phyloP scores from a whole-genome alignment of 2,329 filamentous ascomycete species.

The Penicillium occitanis region DNA sequence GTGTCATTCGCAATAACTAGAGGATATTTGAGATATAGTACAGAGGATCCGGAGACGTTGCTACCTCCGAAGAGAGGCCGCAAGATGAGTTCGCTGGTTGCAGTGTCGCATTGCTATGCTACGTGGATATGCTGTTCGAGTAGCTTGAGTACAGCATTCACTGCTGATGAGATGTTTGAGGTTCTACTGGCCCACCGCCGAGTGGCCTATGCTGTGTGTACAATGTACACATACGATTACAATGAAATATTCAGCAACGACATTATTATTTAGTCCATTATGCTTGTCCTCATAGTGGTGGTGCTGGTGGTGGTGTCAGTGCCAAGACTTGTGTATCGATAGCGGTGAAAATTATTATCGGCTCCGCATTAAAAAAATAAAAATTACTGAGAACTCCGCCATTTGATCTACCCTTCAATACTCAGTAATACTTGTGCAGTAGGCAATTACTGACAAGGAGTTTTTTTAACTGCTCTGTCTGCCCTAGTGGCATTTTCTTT shows the following conservation, averaged over 20 bases:
- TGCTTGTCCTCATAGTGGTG: neutral
- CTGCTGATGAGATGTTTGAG: neutral
- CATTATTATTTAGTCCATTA: neutral
- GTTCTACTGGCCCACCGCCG: neutral
- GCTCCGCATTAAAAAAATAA: conserved; percentile 27
- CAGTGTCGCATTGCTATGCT: neutral
- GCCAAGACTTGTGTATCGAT: conserved; percentile 36
- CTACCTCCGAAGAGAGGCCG: conserved; percentile 7
- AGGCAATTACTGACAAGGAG: neutral
- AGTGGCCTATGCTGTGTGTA: neutral
- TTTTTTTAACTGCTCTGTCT: conserved; percentile 20
- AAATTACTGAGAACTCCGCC: conserved; percentile 22
- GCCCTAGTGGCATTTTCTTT: conserved; percentile 20
- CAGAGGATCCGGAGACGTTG: neutral
- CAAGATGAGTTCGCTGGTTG: neutral
- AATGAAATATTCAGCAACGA: neutral
- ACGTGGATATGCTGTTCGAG: neutral
- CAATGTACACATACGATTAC: neutral
- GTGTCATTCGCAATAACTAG: neutral
- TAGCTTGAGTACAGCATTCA: neutral
- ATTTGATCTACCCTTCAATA: neutral
- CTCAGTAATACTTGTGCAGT: neutral
- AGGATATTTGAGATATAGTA: neutral
- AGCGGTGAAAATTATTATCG: conserved; percentile 31
- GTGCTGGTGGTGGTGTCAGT: conserved; percentile 7